Evolutionary conservation across 768 basidiomycete genomes (phyloP), one percentile per base, ranked within the genome.

Genomic region (Myochromella boudieri): DNA sequence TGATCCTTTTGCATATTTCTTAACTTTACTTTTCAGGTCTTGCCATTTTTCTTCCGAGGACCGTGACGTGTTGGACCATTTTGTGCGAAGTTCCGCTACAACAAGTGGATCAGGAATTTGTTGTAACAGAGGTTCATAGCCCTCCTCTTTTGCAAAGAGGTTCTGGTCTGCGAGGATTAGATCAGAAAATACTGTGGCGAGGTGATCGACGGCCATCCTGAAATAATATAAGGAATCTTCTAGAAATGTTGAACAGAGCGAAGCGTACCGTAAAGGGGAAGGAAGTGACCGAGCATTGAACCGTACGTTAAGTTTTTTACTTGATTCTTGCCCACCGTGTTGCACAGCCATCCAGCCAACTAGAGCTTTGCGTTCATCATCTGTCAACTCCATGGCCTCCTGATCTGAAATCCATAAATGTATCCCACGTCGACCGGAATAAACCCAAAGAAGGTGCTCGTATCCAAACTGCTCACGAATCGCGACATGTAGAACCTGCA

Each of bases 401-500:
- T 77, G 70, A 66, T 99, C 97, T 2, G 89, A 91, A 52, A 99
- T 84, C 97, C 97, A 99, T 63, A 93, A 76, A 74, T 99, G 97
- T 55, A 99, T 99, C 43, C 97, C 97, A 68, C 97, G 87, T 27
- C 97, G 87, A 48, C 97, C 97, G 6, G 97, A 98, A 67, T 98
- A 99, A 24, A 98, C 95, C 95, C 95, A 99, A 9, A 99, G 74
- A 22, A 98, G 78, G 58, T 92, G 85, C 37, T 78, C 69, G 66
- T 87, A 99, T 6, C 94, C 95, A 63, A 95, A 98, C 54, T 97
- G 90, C 14, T 93, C 83, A 20, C 90, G 77, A 40, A 99, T 77
- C 7, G 81, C 75, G 10, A 69, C 60, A 64, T 98, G 87, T 6
- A 99, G 71, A 2, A 98, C 87, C 55, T 81, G 84, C 33, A 97